Evolutionary conservation across 2,329 filamentous ascomycete species (phyloP), one percentile per base, ranked within the genome.

Genomic region (Plectosphaerella cucumerina): DNA sequence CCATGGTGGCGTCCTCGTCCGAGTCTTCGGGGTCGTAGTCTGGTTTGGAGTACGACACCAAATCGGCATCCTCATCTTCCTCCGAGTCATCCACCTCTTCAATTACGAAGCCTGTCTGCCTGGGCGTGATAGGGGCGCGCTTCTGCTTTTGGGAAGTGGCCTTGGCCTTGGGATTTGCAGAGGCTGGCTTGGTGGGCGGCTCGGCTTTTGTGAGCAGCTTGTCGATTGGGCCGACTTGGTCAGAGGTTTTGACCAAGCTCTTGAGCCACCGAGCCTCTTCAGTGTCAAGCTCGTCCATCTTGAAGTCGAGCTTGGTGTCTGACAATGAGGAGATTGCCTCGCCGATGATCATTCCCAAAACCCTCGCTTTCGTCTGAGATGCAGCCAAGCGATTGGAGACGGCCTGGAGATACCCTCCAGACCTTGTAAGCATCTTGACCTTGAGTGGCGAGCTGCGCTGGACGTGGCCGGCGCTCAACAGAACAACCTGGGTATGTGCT

Each of bases 21-120:
- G 90, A 93, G 63, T 99, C 94, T 63, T 95, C 90, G 0, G 84
- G 80, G 58, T 99, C 94, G 2, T 89, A 91, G 61, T 90, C 89
- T 1, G 90, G 90, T 65, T 96, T 97, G 14, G 82, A 81, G 59
- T 97, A 96, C 1, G 89, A 81, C 3, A 83, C 74, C 1, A 97
- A 73, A 53, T 89, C 87, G 15, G 86, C 82, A 31, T 84, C 80
- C 44, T 85, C 83, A 9, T 76, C 77, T 1, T 81, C 78, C 1
- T 81, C 78, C 2, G 79, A 78, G 10, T 80, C 78, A 21, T 78
- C 74, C 10, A 91, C 65, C 60, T 90, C 87, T 66, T 91, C 80
- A 15, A 87, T 83, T 17, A 86, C 74, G 18, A 83, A 74, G 52
- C 68, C 61, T 70, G 55, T 61, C 67, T 31, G 59, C 68, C 56